Conservation (phyloP, 805 yeast genomes). For the Candida sithepensis region DNA sequence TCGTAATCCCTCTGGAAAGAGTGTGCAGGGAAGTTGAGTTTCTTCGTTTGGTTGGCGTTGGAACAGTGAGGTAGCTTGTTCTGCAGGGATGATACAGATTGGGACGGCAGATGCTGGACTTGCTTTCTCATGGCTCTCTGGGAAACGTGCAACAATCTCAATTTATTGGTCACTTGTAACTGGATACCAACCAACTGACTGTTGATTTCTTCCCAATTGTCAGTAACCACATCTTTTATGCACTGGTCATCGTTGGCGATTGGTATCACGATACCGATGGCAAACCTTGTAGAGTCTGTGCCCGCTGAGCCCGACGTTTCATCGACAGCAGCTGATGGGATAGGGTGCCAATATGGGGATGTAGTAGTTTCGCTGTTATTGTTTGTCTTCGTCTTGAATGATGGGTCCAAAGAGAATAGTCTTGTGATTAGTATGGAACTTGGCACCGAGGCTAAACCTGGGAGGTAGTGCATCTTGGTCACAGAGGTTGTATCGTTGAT, state of each 20-base stretch:
- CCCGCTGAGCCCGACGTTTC: slow-evolving; percentile 14
- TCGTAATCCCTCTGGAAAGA: slow-evolving; percentile 43
- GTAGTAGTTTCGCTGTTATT: slow-evolving; percentile 2
- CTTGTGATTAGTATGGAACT: slow-evolving; percentile 43
- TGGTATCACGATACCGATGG: slow-evolving; percentile 48
- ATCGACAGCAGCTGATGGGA: slow-evolving; percentile 35
- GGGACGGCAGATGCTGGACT: slow-evolving; percentile 1
- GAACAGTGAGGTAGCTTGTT: background rate
- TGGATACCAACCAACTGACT: slow-evolving; percentile 39
- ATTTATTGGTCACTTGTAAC: slow-evolving; percentile 35
- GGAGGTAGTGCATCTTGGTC: slow-evolving; percentile 47
- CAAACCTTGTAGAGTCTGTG: slow-evolving; percentile 33
- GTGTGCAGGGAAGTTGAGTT: slow-evolving; percentile 32
- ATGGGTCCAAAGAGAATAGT: slow-evolving; percentile 35
- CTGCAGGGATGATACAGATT: background rate
- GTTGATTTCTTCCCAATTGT: slow-evolving; percentile 47
- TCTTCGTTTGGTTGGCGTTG: slow-evolving; percentile 24
- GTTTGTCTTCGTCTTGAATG: slow-evolving; percentile 12
- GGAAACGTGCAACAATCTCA: slow-evolving; percentile 20
- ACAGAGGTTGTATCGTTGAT: slow-evolving; percentile 40
- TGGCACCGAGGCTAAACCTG: slow-evolving; percentile 36
- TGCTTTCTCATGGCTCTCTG: slow-evolving; percentile 8
- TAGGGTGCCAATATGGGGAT: slow-evolving; percentile 38
- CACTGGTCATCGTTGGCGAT: slow-evolving; percentile 26
- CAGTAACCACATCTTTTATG: slow-evolving; percentile 39